Evolutionary conservation across 768 basidiomycete genomes (phyloP), one percentile per base, ranked within the genome.

Genomic region (Vararia minispora): DNA sequence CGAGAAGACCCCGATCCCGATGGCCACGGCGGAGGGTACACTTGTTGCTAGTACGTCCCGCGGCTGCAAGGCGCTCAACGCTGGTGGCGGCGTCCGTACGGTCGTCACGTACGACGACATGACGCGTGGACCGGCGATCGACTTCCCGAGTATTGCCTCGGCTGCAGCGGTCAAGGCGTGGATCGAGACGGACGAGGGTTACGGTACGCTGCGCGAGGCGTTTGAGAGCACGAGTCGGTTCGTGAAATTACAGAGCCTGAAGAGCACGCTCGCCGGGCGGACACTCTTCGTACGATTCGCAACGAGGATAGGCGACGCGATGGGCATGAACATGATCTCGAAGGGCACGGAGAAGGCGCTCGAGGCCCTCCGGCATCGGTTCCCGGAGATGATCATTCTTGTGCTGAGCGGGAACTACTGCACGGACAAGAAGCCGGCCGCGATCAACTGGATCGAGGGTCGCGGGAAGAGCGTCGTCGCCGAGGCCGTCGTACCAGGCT

Each of bases 291-390:
- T 97, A 16, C 76, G 95, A 33, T 97, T 99, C 54, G 84, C 85
- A 41, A 95, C 91, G 11, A 79, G 76, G 39, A 98, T 95, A 0
- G 95, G 92, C 22, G 94, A 98, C 53, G 94, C 95, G 28, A 99
- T 98, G 94, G 95, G 95, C 13, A 99, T 99, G 95, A 99, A 99
- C 68, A 99, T 98, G 95, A 95, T 98, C 54, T 87, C 84, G 7
- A 99, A 99, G 63, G 95, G 92, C 3, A 91, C 90, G 8, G 95
- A 98, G 65, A 86, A 85, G 61, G 91, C 91, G 16, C 71, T 99
- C 10, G 89, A 83, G 52, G 72, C 68, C 16, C 69, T 89, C 72
- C 68, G 72, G 49, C 66, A 68, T 35, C 60, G 78, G 51, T 99
- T 89, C 67, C 94, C 94, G 3, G 79, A 81, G 43, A 97, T 97